A percentile compares a stretch with the other conserved stretches of the same genome.
Conservation (phyloP, 164 flowering plant species). For the Litsea cubeba region DNA sequence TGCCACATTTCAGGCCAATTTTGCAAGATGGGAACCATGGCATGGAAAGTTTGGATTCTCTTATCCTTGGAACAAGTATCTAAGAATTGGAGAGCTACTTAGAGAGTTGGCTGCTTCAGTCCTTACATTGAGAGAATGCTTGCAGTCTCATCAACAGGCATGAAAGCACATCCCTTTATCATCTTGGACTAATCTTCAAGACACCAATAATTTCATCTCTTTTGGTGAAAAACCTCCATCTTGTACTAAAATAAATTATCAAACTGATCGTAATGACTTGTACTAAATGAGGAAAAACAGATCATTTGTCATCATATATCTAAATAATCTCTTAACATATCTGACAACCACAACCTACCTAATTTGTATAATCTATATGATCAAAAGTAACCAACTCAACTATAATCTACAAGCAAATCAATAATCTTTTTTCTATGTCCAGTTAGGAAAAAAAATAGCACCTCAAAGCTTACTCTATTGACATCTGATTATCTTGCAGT, state of each 20-base stretch:
- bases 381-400: no score
- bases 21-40: constrained; percentile 94
- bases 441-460: no score
- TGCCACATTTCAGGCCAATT: constrained; percentile 50
- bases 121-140: constrained; percentile 35
- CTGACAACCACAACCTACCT: no score
- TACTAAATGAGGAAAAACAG: no score
- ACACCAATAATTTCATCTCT: no score
- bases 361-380: no score
- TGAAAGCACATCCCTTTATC: not conserved
- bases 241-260: not conserved
- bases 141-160: constrained; percentile 57
- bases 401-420: no score
- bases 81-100: constrained; percentile 51
- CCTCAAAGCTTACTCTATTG: not conserved
- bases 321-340: no score
- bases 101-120: constrained; percentile 53
- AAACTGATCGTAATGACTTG: no score
- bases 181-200: not conserved
- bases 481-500: not conserved
- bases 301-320: no score
- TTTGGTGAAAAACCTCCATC: no score
- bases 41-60: constrained; percentile 70
- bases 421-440: no score
- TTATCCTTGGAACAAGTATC: constrained; percentile 69